phyloP scores from a whole-genome alignment of 192 early-diverging fungal species.

The Spinellus fusiger region DNA sequence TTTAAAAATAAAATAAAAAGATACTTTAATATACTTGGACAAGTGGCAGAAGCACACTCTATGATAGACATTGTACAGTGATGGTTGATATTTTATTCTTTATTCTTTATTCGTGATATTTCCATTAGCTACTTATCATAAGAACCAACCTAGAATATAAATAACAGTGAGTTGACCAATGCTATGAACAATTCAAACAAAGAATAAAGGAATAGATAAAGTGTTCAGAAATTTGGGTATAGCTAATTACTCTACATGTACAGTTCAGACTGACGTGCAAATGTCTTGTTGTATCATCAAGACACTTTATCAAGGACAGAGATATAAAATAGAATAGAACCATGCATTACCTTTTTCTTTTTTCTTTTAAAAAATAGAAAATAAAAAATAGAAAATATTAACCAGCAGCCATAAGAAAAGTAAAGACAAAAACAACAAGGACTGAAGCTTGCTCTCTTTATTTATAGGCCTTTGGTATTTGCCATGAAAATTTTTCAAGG shows the following conservation, averaged over 20 bases:
- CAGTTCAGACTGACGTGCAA: conserved; percentile 1
- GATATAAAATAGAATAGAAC: too few relatives aligned
- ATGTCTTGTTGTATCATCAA: not conserved
- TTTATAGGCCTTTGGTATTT: too few relatives aligned
- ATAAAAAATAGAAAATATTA: too few relatives aligned
- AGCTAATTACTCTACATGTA: not conserved
- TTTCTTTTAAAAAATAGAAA: too few relatives aligned
- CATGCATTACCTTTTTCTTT: too few relatives aligned
- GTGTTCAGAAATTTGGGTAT: not conserved
- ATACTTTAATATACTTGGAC: too few relatives aligned
- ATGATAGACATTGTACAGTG: not conserved
- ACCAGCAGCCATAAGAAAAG: too few relatives aligned
- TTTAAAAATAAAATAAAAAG: too few relatives aligned
- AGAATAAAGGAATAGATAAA: not conserved
- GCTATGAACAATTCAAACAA: not conserved
- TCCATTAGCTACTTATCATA: too few relatives aligned
- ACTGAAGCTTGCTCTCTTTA: too few relatives aligned
- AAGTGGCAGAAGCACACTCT: not conserved
- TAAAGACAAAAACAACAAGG: too few relatives aligned
- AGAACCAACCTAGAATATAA: not conserved
- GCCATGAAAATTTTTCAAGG: too few relatives aligned
- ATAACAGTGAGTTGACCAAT: not conserved
- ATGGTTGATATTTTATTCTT: not conserved
- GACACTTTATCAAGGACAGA: not conserved
- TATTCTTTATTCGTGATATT: not conserved